Evolutionary conservation across 2,329 filamentous ascomycete genomes (phyloP).

Genomic region (Colletotrichum magnum): DNA sequence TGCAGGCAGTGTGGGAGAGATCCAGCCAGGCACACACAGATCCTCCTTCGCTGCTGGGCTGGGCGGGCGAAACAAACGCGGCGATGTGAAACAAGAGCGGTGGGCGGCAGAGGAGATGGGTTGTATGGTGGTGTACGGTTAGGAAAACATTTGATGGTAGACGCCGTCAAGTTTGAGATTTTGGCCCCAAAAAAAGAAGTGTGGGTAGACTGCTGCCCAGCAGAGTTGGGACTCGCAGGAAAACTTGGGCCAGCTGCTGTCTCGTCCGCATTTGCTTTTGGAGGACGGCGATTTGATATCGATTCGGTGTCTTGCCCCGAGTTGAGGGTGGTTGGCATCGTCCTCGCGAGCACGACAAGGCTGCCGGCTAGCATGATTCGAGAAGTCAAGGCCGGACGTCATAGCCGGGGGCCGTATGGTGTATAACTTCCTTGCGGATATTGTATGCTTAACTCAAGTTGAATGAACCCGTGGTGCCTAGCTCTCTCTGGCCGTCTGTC

Average conservation of each 20-base stretch:
- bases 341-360: conserved; percentile 22
- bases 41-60: conserved; percentile 26
- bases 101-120: conserved; percentile 32
- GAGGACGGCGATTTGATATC: conserved; percentile 27
- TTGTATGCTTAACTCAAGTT: conserved; percentile 8
- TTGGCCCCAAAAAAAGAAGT: conserved; percentile 29
- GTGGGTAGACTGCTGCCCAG: neutral
- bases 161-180: conserved; percentile 38
- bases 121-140: conserved; percentile 3
- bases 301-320: conserved; percentile 18
- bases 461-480: neutral
- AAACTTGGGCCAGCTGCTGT: conserved; percentile 20
- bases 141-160: conserved; percentile 35
- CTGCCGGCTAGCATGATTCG: conserved; percentile 23
- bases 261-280: conserved; percentile 20
- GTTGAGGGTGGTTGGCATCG: conserved; percentile 12
- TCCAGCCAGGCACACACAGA: conserved; percentile 24
- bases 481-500: conserved; percentile 9
- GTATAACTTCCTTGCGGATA: neutral
- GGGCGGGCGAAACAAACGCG: conserved; percentile 35
- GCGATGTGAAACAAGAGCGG: conserved; percentile 39
- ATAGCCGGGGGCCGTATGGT: conserved; percentile 9
- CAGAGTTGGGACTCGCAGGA: conserved; percentile 5
- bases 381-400: conserved; percentile 20
- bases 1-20: conserved; percentile 6